A percentile compares a stretch with the other conserved stretches of the same genome.
phyloP scores from a whole-genome alignment of 129 eudicot species.

The Dittrichia graveolens region DNA sequence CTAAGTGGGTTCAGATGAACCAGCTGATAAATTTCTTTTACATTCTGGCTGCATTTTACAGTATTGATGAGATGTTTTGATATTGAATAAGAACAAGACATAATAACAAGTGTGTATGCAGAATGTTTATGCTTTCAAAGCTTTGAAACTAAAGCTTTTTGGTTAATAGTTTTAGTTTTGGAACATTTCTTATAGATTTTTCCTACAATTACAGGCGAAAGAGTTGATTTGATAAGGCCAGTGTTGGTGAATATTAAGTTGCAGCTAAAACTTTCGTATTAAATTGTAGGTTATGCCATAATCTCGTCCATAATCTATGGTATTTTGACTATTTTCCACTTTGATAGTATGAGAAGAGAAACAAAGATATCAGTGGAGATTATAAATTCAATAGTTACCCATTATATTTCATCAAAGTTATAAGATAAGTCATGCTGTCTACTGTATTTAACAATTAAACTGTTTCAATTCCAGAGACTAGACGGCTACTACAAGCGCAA shows the following conservation, averaged over 20 bases:
- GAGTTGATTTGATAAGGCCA: not conserved
- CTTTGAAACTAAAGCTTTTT: not conserved
- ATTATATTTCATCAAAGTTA: too few species aligned
- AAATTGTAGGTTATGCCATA: too few species aligned
- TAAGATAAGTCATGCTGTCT: constrained; percentile 3
- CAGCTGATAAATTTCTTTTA: too few species aligned
- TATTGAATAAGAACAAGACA: not conserved
- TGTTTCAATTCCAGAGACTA: constrained; percentile 54
- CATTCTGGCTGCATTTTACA: too few species aligned
- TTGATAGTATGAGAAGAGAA: too few species aligned
- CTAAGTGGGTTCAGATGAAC: too few species aligned
- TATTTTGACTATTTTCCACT: too few species aligned
- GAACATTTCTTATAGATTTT: not conserved
- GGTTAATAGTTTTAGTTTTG: not conserved
- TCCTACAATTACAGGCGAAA: not conserved
- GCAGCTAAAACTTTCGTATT: too few species aligned
- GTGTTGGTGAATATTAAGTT: too few species aligned
- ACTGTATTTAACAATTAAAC: not conserved
- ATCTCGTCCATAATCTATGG: too few species aligned
- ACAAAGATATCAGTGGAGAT: too few species aligned
- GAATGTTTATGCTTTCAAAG: not conserved
- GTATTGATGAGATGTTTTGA: not conserved
- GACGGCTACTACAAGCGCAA: constrained; percentile 92
- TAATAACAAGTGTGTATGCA: not conserved
- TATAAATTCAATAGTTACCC: too few species aligned